Evolutionary conservation across 768 basidiomycete genomes (phyloP).

Genomic region (Amanita rimosa): DNA sequence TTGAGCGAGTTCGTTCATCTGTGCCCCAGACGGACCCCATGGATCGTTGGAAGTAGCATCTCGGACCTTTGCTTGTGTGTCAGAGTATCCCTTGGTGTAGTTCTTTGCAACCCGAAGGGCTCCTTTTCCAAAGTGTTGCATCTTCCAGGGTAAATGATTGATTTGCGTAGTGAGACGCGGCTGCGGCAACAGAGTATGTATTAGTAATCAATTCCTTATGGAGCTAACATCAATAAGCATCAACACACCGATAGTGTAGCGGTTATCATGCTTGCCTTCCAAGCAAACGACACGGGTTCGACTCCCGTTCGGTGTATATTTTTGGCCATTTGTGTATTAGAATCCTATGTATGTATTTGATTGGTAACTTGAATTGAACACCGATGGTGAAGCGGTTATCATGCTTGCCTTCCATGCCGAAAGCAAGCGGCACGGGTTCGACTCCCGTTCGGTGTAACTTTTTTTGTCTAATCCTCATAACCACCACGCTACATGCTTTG

Average conservation of each 20-base stretch:
- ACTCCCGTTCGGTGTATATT: slow-evolving; percentile 5
- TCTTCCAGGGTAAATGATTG: slow-evolving; percentile 9
- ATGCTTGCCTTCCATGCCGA: slow-evolving; percentile 69
- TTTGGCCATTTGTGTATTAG: not conserved
- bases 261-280: slow-evolving; percentile 93
- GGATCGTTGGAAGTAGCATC: slow-evolving; percentile 97
- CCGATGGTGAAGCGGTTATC: slow-evolving; percentile 87
- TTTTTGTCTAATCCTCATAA: not conserved
- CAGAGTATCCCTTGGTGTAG: slow-evolving; percentile 93
- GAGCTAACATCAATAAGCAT: not conserved
- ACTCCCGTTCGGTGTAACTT: not conserved
- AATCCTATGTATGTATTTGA: no score
- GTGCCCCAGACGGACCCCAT: slow-evolving; percentile 94
- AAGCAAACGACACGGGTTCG: slow-evolving; percentile 16
- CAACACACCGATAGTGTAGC: slow-evolving; percentile 59
- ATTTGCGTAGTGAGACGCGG: slow-evolving; percentile 6
- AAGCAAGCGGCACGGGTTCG: slow-evolving; percentile 16
- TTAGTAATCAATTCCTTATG: not conserved
- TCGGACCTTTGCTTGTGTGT: slow-evolving; percentile 89
- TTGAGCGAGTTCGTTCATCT: slow-evolving; percentile 99
- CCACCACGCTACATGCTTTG: slow-evolving; percentile 1
- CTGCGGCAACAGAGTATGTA: not conserved
- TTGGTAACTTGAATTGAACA: not conserved
- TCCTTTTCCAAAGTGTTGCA: slow-evolving; percentile 79
- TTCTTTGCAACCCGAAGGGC: slow-evolving; percentile 88